Evolutionary conservation across 805 yeast genomes (phyloP), one percentile per base, ranked within the genome.

Genomic region (Kluyveromyces starmeri): DNA sequence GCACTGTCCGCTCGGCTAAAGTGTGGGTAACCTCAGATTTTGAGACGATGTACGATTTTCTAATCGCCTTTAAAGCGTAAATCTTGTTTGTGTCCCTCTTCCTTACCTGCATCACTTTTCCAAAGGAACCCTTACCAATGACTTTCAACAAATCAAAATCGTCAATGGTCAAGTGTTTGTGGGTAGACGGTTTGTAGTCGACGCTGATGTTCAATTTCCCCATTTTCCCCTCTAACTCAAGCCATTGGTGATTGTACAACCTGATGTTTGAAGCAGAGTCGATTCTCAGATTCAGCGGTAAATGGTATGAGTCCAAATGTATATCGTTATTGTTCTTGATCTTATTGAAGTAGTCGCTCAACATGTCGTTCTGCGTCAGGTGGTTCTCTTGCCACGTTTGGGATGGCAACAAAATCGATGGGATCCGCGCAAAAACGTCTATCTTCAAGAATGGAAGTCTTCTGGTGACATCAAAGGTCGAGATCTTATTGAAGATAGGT

Each of bases 71-170:
- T 53, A 92, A 66, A 2, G 98, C 98, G 58, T 92, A 92, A 16
- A 92, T 78, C 56, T 89, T 94, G 44, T 81, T 81, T 3, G 98
- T 92, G 59, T 92, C 98, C 48, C 83, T 84, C 62, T 92, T 92
- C 43, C 86, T 78, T 27, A 92, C 98, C 61, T 92, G 98, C 97
- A 92, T 92, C 35, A 92, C 98, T 61, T 92, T 92, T 34, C 98
- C 98, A 57, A 92, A 92, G 7, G 96, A 86, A 6, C 98, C 98
- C 57, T 92, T 92, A 23, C 98, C 98, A 36, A 92, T 85, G 15
- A 92, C 98, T 60, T 92, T 92, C 46, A 92, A 69, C 34, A 92
- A 64, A 49, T 86, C 95, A 61, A 92, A 89, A 53, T 89, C 96
- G 38, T 86, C 95, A 45, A 92, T 85, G 1, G 85, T 68, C 32